Base-by-base conservation (phyloP, 2,329 filamentous ascomycete genomes). In the Colletotrichum sp. region DNA sequence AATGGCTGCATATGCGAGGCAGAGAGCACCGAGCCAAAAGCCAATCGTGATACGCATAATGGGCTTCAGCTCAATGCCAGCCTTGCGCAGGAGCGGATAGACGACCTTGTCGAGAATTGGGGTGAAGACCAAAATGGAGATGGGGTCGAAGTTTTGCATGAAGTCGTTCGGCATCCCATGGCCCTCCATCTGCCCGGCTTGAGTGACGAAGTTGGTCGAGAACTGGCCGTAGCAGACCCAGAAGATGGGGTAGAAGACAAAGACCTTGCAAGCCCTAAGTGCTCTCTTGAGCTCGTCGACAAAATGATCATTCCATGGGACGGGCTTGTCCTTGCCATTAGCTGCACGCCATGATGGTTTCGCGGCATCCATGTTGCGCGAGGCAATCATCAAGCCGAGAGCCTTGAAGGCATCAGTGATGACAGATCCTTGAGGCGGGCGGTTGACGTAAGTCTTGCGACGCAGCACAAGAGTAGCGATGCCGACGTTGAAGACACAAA, bases 151-250 rank as follows among this genome's bases (percentile, higher is more conserved):
- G 83, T 94, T 94, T 78, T 92, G 89, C 85, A 95, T 90, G 78
- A 94, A 85, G 80, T 95, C 93, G 84, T 94, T 95, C 77, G 93
- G 93, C 68, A 94, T 89, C 30, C 93, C 92, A 77, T 93, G 89
- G 6, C 92, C 88, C 32, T 90, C 79, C 93, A 90, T 89, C 78
- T 87, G 85, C 2, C 84, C 86, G 30, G 89, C 88, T 83, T 94
- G 93, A 2, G 92, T 92, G 79, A 92, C 90, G 78, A 94, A 89
- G 85, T 93, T 94, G 83, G 88, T 90, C 69, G 90, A 91, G 84
- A 94, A 92, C 80, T 95, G 93, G 67, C 89, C 89, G 84, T 94
- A 94, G 77, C 91, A 90, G 30, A 94, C 87, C 91, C 92, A 94
- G 86, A 91, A 94, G 79, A 93, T 88, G 39, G 92, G 92, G 78